These are phyloP conservation scores for Chytridium lagenaria DNA, from an alignment of 371 early-diverging fungal species.

Conservation along the genomic window DNA sequence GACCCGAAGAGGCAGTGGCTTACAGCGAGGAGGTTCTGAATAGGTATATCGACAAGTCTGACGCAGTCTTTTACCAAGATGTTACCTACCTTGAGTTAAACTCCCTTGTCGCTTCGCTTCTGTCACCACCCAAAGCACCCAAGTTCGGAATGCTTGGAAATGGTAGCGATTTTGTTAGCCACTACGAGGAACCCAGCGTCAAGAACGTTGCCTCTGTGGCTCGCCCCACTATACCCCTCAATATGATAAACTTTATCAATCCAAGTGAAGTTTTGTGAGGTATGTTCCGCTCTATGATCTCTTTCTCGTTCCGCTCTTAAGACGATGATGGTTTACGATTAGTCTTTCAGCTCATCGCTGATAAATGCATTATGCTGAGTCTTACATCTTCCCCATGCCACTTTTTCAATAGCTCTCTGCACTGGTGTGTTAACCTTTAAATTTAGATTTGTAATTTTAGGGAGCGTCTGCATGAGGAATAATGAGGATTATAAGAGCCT, in stretches of 20 bases:
- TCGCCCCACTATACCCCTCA: not conserved
- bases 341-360: slow-evolving; percentile 28
- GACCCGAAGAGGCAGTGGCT: not conserved
- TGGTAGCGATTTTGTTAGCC: not conserved
- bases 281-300: not conserved
- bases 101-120: slow-evolving; percentile 24
- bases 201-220: not conserved
- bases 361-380: slow-evolving; percentile 15
- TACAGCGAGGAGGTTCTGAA: slow-evolving; percentile 21
- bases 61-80: slow-evolving; percentile 24
- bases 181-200: not conserved
- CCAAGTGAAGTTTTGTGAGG: slow-evolving; percentile 8
- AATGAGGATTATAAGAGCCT: no score
- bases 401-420: no score
- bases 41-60: slow-evolving; percentile 26
- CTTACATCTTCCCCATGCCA: not conserved
- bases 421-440: no score
- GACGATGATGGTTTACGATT: slow-evolving; percentile 12
- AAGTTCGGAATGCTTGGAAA: slow-evolving; percentile 37
- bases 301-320: not conserved
- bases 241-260: slow-evolving; percentile 2
- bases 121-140: slow-evolving; percentile 40
- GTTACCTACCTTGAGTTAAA: slow-evolving; percentile 44
- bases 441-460: no score
- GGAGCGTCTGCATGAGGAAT: no score